Conservation (phyloP, 306 rosid genomes). For the Prinsepia uniflora region DNA sequence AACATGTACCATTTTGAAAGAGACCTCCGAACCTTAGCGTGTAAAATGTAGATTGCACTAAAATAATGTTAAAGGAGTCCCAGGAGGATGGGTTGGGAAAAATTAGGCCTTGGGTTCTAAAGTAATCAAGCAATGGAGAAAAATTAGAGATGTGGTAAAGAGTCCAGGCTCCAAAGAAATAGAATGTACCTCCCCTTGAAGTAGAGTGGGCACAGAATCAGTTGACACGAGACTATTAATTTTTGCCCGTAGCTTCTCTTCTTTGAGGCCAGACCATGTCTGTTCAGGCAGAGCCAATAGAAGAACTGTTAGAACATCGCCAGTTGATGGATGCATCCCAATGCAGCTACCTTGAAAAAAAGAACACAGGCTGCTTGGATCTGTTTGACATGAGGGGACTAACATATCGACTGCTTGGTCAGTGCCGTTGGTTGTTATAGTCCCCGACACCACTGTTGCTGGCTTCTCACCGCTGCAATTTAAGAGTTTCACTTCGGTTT, state of each 20-base stretch:
- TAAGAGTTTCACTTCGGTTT: slow-evolving; percentile 46
- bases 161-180: slow-evolving; percentile 2
- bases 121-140: slow-evolving; percentile 13
- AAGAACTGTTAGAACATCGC: slow-evolving; percentile 76
- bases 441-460: slow-evolving; percentile 61
- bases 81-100: background rate
- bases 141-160: background rate
- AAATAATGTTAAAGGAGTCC: background rate
- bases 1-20: too few relatives aligned
- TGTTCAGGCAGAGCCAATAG: slow-evolving; percentile 62
- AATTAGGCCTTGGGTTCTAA: slow-evolving; percentile 7
- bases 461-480: slow-evolving; percentile 45
- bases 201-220: slow-evolving; percentile 54
- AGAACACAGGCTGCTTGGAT: slow-evolving; percentile 39
- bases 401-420: slow-evolving; percentile 69
- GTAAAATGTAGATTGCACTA: too few relatives aligned
- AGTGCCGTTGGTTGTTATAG: slow-evolving; percentile 42
- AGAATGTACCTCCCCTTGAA: slow-evolving; percentile 69
- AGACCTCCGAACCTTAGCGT: too few relatives aligned
- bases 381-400: slow-evolving; percentile 51
- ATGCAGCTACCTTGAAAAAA: slow-evolving; percentile 58
- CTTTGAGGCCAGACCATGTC: slow-evolving; percentile 69
- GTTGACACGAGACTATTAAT: slow-evolving; percentile 42
- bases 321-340: slow-evolving; percentile 73
- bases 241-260: slow-evolving; percentile 51